Percentiles rank a stretch among this genome's conserved stretches.
These are phyloP conservation scores for Cairneyella variabilis DNA, from an alignment of 495 filamentous ascomycete genomes.

Conservation along the genomic window DNA sequence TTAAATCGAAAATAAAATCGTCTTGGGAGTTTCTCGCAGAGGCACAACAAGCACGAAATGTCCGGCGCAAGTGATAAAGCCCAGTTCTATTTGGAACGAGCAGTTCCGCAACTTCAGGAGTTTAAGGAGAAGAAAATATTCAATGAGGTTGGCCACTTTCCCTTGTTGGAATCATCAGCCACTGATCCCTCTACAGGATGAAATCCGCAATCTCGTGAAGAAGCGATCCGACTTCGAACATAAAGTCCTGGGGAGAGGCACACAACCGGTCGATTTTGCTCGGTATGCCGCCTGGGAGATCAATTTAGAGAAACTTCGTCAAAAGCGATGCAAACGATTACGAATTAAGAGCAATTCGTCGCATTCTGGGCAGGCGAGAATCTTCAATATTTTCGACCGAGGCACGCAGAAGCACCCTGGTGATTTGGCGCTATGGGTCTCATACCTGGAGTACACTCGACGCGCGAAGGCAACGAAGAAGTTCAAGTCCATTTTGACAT, in stretches of 20 bases:
- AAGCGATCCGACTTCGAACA: conserved; percentile 94
- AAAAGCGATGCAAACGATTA: conserved; percentile 76
- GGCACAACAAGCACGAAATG: too few species aligned
- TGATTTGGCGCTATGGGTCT: conserved; percentile 80
- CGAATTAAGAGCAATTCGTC: conserved; percentile 58
- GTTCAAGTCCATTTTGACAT: conserved; percentile 71
- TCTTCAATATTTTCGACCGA: conserved; percentile 85
- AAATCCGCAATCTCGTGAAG: conserved; percentile 80
- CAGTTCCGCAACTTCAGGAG: conserved; percentile 85
- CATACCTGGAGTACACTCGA: conserved; percentile 80
- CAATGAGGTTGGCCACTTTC: conserved; percentile 48
- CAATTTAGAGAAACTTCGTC: conserved; percentile 76
- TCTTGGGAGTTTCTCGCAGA: too few species aligned
- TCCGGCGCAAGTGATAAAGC: conserved; percentile 86
- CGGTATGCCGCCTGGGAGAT: conserved; percentile 89
- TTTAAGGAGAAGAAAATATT: conserved; percentile 88
- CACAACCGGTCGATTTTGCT: conserved; percentile 70
- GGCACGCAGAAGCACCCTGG: conserved; percentile 83
- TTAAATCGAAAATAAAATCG: background rate
- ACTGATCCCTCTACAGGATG: conserved; percentile 56
- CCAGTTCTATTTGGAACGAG: conserved; percentile 87
- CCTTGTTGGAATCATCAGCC: background rate
- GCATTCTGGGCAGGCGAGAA: conserved; percentile 70
- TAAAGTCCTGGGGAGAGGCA: conserved; percentile 76
- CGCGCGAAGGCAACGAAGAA: conserved; percentile 75